Conservation (phyloP, 352 stramenopile genomes). For the Thalassiosira allenii region DNA sequence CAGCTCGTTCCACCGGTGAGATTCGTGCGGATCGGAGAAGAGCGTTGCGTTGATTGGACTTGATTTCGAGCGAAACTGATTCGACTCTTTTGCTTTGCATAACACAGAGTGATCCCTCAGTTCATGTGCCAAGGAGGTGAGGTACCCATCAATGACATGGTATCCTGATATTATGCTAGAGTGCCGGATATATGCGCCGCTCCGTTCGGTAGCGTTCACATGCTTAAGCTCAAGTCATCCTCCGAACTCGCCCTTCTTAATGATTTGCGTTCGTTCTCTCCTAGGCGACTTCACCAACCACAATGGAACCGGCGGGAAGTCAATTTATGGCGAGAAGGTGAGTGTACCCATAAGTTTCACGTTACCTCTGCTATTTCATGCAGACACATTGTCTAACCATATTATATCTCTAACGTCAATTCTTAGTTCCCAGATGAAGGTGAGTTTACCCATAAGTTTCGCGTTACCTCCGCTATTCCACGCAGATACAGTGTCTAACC, state of each 20-base stretch:
- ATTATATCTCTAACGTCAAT: too few species aligned
- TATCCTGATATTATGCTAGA: too few species aligned
- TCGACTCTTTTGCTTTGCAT: too few species aligned
- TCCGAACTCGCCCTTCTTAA: too few species aligned
- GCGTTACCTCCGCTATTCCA: background rate
- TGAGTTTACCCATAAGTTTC: constrained; percentile 60
- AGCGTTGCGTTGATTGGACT: background rate
- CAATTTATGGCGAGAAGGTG: constrained; percentile 94
- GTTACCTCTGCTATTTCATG: background rate
- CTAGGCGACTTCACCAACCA: constrained; percentile 96
- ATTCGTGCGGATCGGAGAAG: background rate
- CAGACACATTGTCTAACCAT: too few species aligned
- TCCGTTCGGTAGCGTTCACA: too few species aligned
- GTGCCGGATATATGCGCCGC: too few species aligned
- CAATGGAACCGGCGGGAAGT: constrained; percentile 88
- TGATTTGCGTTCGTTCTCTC: too few species aligned
- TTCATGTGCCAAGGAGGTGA: constrained; percentile 84
- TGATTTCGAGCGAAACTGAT: constrained; percentile 9
- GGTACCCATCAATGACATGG: too few species aligned
- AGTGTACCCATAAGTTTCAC: constrained; percentile 1
- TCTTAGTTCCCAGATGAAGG: too few species aligned
- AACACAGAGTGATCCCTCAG: constrained; percentile 92
- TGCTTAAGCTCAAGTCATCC: too few species aligned
- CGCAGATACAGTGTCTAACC: background rate
- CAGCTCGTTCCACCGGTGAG: constrained; percentile 90